These are phyloP conservation scores for Apostasia shenzhenica DNA, from an alignment of 106 monocot species.

Conservation along the genomic window DNA sequence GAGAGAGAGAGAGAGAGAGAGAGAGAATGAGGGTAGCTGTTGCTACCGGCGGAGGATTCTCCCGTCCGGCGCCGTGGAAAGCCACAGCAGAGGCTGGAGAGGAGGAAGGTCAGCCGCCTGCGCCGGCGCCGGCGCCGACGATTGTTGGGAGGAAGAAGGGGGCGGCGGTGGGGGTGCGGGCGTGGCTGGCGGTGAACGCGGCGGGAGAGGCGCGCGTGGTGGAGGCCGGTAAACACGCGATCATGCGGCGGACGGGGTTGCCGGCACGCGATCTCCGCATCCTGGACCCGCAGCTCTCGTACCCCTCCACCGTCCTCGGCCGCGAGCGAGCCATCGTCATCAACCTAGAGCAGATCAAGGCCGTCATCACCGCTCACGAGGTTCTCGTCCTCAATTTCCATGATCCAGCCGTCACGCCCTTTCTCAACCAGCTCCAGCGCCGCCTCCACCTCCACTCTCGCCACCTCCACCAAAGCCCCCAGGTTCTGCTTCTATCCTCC, in stretches of 20 bases:
- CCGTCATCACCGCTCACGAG: constrained; percentile 63
- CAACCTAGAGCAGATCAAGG: constrained; percentile 62
- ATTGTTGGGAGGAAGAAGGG: constrained; percentile 23
- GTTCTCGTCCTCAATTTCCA: constrained; percentile 49
- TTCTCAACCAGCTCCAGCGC: constrained; percentile 43
- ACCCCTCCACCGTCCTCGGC: constrained; percentile 77
- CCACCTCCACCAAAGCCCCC: not conserved
- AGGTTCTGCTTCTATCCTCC: not conserved
- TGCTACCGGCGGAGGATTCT: not conserved
- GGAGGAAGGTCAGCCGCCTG: not conserved
- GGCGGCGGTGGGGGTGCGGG: constrained; percentile 18
- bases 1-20: constrained; percentile 1
- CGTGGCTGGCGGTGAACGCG: constrained; percentile 45
- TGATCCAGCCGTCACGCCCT: constrained; percentile 40
- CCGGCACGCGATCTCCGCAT: constrained; percentile 68
- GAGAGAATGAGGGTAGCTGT: not conserved
- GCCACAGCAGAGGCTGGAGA: not conserved
- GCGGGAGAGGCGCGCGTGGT: constrained; percentile 20
- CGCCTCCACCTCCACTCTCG: constrained; percentile 23
- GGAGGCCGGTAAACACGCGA: constrained; percentile 50
- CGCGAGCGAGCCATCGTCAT: constrained; percentile 69
- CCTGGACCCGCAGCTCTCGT: constrained; percentile 61
- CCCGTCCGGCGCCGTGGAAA: constrained; percentile 1
- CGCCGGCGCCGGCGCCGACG: not conserved
- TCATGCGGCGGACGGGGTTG: constrained; percentile 60